A percentile compares a stretch with the other conserved stretches of the same genome.
These are phyloP conservation scores for Pittosporum tobira DNA, from an alignment of 129 eudicot species.

Conservation along the genomic window DNA sequence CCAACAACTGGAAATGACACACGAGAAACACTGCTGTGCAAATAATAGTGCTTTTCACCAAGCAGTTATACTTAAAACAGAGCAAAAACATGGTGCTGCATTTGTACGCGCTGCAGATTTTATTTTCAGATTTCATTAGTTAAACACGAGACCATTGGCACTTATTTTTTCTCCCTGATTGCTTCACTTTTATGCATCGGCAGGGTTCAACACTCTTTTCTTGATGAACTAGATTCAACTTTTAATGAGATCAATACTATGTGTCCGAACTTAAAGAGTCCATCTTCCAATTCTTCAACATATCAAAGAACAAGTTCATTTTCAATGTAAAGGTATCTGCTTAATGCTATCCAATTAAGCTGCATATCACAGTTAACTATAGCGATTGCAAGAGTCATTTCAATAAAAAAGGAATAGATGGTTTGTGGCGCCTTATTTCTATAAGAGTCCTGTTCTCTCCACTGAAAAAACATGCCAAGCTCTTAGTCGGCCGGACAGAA, in stretches of 20 bases:
- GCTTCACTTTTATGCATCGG: neutral
- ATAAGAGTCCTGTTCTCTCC: no score
- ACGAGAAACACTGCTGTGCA: slow-evolving; percentile 72
- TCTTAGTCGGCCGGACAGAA: no score
- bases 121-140: no score
- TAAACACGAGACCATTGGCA: neutral
- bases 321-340: neutral
- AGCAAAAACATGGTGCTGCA: neutral
- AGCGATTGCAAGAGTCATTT: no score
- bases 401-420: no score
- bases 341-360: no score
- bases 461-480: no score
- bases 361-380: no score
- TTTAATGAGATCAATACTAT: neutral
- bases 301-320: neutral
- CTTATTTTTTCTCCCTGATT: neutral
- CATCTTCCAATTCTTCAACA: neutral
- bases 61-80: neutral
- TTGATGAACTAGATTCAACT: neutral
- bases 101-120: neutral
- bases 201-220: neutral
- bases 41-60: slow-evolving; percentile 15
- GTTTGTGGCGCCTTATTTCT: no score
- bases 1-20: slow-evolving; percentile 75
- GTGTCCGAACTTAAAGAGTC: neutral